These are phyloP conservation scores for Lizonia empirigonia DNA, from an alignment of 2,329 filamentous ascomycete genomes.

Conservation along the genomic window DNA sequence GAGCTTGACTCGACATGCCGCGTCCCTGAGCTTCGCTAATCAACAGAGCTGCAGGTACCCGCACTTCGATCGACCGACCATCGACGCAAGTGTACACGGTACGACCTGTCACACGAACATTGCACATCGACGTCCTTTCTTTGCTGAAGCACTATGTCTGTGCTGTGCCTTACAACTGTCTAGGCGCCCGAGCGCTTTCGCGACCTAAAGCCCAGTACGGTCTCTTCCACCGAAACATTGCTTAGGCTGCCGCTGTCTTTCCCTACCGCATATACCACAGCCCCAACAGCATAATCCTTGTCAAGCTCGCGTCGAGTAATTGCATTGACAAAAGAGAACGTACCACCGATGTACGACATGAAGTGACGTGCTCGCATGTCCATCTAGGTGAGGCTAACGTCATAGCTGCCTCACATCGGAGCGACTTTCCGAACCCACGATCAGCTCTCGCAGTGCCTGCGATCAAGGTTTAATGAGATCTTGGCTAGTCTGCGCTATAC, in stretches of 20 bases:
- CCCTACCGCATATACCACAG: not conserved
- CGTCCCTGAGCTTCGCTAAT: not conserved
- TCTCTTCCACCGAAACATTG: not conserved
- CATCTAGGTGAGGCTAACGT: not conserved
- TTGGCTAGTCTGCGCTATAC: not conserved
- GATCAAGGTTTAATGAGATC: not conserved
- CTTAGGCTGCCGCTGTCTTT: not conserved
- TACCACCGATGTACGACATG: not conserved
- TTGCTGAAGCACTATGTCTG: not conserved
- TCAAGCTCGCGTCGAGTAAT: not conserved
- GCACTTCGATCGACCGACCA: not conserved
- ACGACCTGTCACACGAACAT: not conserved
- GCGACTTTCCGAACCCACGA: not conserved
- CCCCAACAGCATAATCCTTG: not conserved
- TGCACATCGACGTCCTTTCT: not conserved
- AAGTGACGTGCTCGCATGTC: not conserved
- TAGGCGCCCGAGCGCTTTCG: not conserved
- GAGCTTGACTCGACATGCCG: not conserved
- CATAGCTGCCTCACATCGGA: not conserved
- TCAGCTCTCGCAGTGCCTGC: not conserved
- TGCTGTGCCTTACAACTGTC: not conserved
- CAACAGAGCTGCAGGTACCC: slow-evolving; percentile 7
- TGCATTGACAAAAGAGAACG: not conserved
- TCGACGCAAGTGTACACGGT: not conserved
- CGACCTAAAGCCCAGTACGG: not conserved